Evolutionary conservation across 768 basidiomycete genomes (phyloP).

Genomic region (Tephrocybe sp.): DNA sequence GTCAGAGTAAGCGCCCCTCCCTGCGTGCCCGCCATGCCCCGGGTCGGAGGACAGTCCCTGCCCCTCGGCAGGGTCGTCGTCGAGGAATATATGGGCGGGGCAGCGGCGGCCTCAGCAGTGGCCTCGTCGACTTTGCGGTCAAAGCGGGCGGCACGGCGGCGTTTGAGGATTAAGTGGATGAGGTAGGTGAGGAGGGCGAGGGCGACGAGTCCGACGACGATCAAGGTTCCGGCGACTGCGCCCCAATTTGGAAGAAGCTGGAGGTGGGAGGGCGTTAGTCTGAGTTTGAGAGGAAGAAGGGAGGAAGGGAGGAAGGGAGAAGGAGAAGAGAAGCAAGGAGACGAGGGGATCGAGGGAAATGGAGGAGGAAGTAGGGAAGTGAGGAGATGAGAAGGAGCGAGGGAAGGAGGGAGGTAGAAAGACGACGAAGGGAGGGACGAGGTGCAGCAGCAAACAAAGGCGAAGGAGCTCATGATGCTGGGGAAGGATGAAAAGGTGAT

Average conservation of each 20-base stretch:
- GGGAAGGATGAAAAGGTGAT: too few species aligned
- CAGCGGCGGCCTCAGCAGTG: slow-evolving; percentile 59
- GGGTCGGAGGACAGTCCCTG: slow-evolving; percentile 30
- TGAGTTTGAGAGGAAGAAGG: too few species aligned
- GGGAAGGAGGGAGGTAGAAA: too few species aligned
- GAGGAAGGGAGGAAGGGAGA: too few species aligned
- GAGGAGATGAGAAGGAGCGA: too few species aligned
- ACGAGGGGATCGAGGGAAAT: too few species aligned
- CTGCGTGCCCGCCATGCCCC: neutral
- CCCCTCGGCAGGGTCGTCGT: slow-evolving; percentile 24
- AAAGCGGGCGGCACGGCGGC: slow-evolving; percentile 61
- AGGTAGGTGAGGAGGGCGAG: slow-evolving; percentile 50
- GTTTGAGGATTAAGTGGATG: slow-evolving; percentile 53
- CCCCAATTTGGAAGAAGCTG: slow-evolving; percentile 78
- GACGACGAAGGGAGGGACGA: too few species aligned
- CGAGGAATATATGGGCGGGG: slow-evolving; percentile 54
- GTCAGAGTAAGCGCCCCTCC: neutral
- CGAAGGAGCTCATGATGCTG: too few species aligned
- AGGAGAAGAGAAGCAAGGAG: too few species aligned
- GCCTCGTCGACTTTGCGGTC: slow-evolving; percentile 76
- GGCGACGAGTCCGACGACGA: slow-evolving; percentile 66
- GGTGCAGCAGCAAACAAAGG: too few species aligned
- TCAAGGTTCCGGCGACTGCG: slow-evolving; percentile 75
- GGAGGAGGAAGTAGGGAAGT: too few species aligned
- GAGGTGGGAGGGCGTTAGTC: too few species aligned